Evolutionary conservation across 148 eudicot genomes (phyloP).

Genomic region (Cornus suecica): DNA sequence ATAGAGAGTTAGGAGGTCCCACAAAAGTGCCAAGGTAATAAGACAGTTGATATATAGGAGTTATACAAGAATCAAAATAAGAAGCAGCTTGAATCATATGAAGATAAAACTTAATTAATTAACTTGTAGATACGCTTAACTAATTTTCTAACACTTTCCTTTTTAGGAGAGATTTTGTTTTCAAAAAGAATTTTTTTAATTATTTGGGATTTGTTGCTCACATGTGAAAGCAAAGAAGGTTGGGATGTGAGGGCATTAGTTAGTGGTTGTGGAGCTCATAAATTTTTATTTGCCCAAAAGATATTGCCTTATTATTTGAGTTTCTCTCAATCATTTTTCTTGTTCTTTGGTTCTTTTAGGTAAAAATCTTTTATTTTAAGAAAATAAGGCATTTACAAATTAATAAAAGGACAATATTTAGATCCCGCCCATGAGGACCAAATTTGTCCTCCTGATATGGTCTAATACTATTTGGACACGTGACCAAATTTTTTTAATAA

Average conservation of each 20-base stretch:
- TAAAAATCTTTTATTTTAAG: too few species aligned
- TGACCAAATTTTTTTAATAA: too few species aligned
- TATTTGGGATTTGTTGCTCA: not conserved
- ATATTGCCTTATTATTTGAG: too few species aligned
- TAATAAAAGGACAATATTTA: too few species aligned
- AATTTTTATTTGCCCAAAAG: too few species aligned
- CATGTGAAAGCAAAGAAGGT: not conserved
- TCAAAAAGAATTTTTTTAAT: conserved; percentile 1
- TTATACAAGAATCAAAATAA: conserved; percentile 12
- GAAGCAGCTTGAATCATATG: not conserved
- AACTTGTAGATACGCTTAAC: conserved; percentile 1
- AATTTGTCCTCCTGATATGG: too few species aligned
- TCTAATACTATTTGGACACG: too few species aligned
- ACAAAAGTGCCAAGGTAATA: conserved; percentile 4
- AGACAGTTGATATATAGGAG: conserved; percentile 25
- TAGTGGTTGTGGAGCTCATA: not conserved
- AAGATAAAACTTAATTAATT: not conserved
- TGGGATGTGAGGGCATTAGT: not conserved
- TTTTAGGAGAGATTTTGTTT: not conserved
- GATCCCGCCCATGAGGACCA: too few species aligned
- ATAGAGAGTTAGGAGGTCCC: conserved; percentile 9
- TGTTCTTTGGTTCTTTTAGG: too few species aligned
- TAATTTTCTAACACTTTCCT: not conserved
- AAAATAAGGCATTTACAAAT: too few species aligned
- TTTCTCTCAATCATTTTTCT: too few species aligned